Evolutionary conservation across 768 basidiomycete genomes (phyloP).

Genomic region (Mycena amicta): DNA sequence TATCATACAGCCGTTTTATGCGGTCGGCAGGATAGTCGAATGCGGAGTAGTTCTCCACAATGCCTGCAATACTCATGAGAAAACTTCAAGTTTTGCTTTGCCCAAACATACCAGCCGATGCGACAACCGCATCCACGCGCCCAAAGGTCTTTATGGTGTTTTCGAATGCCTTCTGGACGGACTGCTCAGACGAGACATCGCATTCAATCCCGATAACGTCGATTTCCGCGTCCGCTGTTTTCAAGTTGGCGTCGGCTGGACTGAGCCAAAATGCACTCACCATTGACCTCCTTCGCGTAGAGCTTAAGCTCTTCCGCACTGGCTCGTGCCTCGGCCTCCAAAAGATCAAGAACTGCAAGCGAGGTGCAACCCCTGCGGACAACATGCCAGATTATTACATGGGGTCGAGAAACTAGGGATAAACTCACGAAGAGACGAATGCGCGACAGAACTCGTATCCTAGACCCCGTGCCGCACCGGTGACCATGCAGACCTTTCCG

Average conservation of each 20-base stretch:
- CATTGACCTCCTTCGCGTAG: slow-evolving; percentile 31
- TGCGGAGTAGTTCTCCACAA: slow-evolving; percentile 86
- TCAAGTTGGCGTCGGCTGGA: too few relatives aligned
- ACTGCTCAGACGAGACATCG: slow-evolving; percentile 83
- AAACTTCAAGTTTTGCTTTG: too few relatives aligned
- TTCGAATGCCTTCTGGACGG: slow-evolving; percentile 74
- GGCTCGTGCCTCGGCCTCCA: slow-evolving; percentile 61
- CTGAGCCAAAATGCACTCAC: slow-evolving; percentile 32
- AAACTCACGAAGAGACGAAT: slow-evolving; percentile 78
- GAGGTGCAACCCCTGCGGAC: slow-evolving; percentile 71
- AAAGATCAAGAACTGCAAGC: slow-evolving; percentile 82
- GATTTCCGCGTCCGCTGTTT: slow-evolving; percentile 55
- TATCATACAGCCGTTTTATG: slow-evolving; percentile 80
- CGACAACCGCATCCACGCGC: slow-evolving; percentile 80
- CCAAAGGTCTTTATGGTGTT: slow-evolving; percentile 66
- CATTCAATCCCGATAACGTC: slow-evolving; percentile 78
- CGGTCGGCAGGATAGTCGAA: slow-evolving; percentile 90
- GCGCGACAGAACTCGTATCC: slow-evolving; percentile 91
- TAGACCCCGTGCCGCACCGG: slow-evolving; percentile 90
- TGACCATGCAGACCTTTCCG: slow-evolving; percentile 87
- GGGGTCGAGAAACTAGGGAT: background rate
- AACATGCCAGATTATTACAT: slow-evolving; percentile 2
- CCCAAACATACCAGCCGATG: slow-evolving; percentile 80
- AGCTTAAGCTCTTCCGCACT: slow-evolving; percentile 68
- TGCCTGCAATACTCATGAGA: slow-evolving; percentile 49